Conservation (phyloP, 345 rosid species). For the Leavenworthia alabamica region DNA sequence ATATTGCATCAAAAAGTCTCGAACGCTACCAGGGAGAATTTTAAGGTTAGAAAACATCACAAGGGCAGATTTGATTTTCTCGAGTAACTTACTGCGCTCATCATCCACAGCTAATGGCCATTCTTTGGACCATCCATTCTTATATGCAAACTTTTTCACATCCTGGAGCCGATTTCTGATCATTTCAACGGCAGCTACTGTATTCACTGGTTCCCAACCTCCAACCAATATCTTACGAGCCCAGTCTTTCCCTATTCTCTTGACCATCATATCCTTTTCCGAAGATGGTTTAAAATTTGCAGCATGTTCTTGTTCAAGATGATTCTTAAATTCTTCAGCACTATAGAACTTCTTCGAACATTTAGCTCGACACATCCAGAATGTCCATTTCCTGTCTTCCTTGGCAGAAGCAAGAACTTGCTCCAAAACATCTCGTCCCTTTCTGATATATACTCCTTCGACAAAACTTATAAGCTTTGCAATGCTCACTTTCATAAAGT, state of each 20-base stretch:
- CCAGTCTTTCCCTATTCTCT: constrained; percentile 9
- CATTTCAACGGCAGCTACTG: constrained; percentile 18
- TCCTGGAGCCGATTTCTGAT: neutral
- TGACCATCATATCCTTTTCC: neutral
- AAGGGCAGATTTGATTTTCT: constrained; percentile 1
- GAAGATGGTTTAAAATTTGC: neutral
- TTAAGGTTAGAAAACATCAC: neutral
- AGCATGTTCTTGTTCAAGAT: constrained; percentile 14
- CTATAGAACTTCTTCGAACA: neutral
- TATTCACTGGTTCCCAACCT: constrained; percentile 23
- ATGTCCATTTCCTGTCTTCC: constrained; percentile 2
- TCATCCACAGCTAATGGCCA: constrained; percentile 20
- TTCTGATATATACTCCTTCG: neutral
- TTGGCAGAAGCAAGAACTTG: neutral
- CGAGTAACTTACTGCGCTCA: constrained; percentile 7
- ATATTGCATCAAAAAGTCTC: constrained; percentile 8
- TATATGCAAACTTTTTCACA: neutral
- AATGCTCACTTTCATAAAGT: constrained; percentile 13
- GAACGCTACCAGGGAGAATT: constrained; percentile 13
- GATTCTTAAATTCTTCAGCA: constrained; percentile 9
- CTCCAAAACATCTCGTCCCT: neutral
- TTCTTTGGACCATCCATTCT: constrained; percentile 25
- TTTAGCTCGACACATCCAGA: constrained; percentile 9
- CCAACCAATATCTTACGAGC: neutral
- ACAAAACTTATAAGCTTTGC: neutral